Evolutionary conservation across 495 filamentous ascomycete genomes (phyloP).

Genomic region (Lophiostoma macrostomum): DNA sequence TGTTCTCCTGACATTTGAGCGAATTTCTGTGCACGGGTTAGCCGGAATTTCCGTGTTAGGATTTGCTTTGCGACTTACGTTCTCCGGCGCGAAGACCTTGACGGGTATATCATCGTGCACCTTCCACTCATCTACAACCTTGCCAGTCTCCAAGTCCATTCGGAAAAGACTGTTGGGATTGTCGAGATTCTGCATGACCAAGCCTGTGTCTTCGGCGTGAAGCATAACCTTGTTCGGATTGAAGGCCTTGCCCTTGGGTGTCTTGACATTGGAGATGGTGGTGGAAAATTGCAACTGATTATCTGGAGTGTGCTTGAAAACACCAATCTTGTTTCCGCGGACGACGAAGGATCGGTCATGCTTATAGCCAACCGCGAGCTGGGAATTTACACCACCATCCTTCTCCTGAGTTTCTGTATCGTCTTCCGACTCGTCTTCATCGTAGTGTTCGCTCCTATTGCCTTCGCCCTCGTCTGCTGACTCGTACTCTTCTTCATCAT

Average conservation of each 20-base stretch:
- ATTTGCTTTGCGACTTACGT: constrained; percentile 44
- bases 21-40: constrained; percentile 64
- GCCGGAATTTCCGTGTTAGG: constrained; percentile 19
- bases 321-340: constrained; percentile 93
- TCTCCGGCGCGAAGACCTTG: constrained; percentile 85
- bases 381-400: constrained; percentile 88
- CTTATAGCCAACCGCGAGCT: constrained; percentile 97
- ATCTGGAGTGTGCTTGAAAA: constrained; percentile 93
- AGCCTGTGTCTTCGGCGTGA: constrained; percentile 84
- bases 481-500: constrained; percentile 61
- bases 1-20: constrained; percentile 95
- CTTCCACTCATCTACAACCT: constrained; percentile 99
- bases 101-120: constrained; percentile 97
- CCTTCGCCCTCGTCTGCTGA: constrained; percentile 65
- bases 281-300: constrained; percentile 96
- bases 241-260: constrained; percentile 81
- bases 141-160: constrained; percentile 97
- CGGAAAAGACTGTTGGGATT: constrained; percentile 92
- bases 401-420: constrained; percentile 66
- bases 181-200: constrained; percentile 83
- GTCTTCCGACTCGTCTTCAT: constrained; percentile 87
- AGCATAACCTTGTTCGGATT: constrained; percentile 98
- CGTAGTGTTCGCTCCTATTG: constrained; percentile 75
- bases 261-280: constrained; percentile 92
- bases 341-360: constrained; percentile 96